Percentiles rank a stretch among this genome's conserved stretches.
Evolutionary conservation across 129 eudicot species (phyloP).

Genomic region (Calendula officinalis): DNA sequence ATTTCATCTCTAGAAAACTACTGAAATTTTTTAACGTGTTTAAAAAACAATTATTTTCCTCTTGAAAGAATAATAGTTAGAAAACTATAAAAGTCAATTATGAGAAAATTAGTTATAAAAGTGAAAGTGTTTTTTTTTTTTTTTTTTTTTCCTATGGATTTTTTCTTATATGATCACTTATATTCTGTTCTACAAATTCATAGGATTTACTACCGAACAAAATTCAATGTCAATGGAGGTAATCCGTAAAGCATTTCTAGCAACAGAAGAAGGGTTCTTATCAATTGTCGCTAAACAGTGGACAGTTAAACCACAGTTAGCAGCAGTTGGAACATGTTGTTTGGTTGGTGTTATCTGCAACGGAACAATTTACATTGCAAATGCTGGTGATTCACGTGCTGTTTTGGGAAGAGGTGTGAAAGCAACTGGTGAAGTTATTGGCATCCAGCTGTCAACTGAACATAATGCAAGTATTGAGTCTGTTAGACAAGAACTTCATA

Average conservation of each 20-base stretch:
- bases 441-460: constrained; percentile 63
- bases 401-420: constrained; percentile 62
- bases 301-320: constrained; percentile 60
- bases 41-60: no score
- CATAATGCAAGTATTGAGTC: constrained; percentile 78
- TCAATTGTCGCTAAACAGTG: constrained; percentile 67
- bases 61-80: no score
- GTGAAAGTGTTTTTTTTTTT: no score
- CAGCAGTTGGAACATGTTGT: constrained; percentile 85
- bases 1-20: no score
- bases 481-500: constrained; percentile 68
- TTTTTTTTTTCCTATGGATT: no score
- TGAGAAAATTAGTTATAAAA: no score
- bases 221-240: constrained; percentile 62
- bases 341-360: constrained; percentile 63
- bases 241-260: constrained; percentile 61
- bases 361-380: constrained; percentile 63
- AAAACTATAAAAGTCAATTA: no score
- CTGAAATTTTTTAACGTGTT: no score
- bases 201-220: constrained; percentile 65
- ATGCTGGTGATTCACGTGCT: constrained; percentile 82
- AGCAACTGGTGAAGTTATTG: constrained; percentile 71
- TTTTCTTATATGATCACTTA: no score
- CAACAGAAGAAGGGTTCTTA: constrained; percentile 71
- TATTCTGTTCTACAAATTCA: neutral